Evolutionary conservation across 2,329 filamentous ascomycete genomes (phyloP).

Genomic region (Plectosphaerella sp.): DNA sequence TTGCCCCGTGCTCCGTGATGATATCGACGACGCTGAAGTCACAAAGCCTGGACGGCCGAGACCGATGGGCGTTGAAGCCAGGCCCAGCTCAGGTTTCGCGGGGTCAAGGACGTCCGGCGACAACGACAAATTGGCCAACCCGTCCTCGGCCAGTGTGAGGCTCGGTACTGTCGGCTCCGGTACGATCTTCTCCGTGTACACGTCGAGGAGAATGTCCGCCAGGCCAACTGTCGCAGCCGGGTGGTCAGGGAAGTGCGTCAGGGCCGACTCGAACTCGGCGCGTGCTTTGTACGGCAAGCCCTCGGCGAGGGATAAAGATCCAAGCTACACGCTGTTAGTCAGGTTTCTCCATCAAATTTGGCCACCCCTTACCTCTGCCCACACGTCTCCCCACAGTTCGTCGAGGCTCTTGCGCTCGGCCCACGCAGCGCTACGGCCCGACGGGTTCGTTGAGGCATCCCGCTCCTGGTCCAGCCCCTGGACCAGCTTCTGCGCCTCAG

Average conservation of each 20-base stretch:
- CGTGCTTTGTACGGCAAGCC: constrained; percentile 65
- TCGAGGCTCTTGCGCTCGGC: constrained; percentile 77
- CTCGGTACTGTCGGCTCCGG: constrained; percentile 50
- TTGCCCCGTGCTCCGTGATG: constrained; percentile 12
- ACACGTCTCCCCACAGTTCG: constrained; percentile 80
- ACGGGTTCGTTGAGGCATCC: constrained; percentile 54
- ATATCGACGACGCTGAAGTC: constrained; percentile 3
- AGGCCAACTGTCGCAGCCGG: constrained; percentile 74
- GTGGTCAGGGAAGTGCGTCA: constrained; percentile 78
- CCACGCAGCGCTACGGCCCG: constrained; percentile 66
- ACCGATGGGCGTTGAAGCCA: constrained; percentile 44
- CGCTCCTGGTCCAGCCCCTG: constrained; percentile 61
- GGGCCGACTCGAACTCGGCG: constrained; percentile 73
- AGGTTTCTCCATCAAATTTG: background rate
- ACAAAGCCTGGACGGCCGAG: constrained; percentile 25
- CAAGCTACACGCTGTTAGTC: constrained; percentile 45
- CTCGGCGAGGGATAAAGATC: constrained; percentile 60
- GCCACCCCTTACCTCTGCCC: constrained; percentile 62
- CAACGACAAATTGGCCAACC: constrained; percentile 10
- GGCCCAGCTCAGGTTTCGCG: constrained; percentile 7
- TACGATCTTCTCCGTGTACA: constrained; percentile 67
- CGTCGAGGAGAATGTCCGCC: constrained; percentile 79
- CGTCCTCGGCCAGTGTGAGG: constrained; percentile 28
- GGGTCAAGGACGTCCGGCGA: constrained; percentile 1
- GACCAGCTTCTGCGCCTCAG: constrained; percentile 76